phyloP scores from a whole-genome alignment of 2,329 filamentous ascomycete species.

The Tolypocladium tropicale region DNA sequence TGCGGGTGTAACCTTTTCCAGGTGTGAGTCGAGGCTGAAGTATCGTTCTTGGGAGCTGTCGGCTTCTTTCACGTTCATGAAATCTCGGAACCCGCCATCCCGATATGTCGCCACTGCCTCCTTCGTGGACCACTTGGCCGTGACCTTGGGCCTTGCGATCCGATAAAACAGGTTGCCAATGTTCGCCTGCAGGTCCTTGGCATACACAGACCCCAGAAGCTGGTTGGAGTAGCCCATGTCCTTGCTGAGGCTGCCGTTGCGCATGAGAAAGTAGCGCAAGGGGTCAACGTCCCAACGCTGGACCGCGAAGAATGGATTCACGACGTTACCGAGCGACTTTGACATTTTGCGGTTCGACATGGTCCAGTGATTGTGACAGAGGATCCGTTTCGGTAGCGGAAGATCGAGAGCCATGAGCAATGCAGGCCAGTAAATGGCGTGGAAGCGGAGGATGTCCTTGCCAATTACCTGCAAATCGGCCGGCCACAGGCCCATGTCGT shows the following conservation, averaged over 20 bases:
- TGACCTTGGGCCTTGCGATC: constrained; percentile 51
- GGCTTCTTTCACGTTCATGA: neutral
- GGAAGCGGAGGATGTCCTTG: constrained; percentile 94
- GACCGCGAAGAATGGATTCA: constrained; percentile 86
- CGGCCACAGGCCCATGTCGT: constrained; percentile 65
- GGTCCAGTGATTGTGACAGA: constrained; percentile 94
- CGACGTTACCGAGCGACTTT: constrained; percentile 89
- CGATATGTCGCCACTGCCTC: constrained; percentile 37
- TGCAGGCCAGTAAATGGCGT: constrained; percentile 96
- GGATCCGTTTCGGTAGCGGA: constrained; percentile 64
- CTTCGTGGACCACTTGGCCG: constrained; percentile 49
- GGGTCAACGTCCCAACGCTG: constrained; percentile 80
- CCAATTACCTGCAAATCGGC: constrained; percentile 87
- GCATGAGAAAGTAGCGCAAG: constrained; percentile 81
- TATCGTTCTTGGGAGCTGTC: constrained; percentile 4
- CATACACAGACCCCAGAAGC: constrained; percentile 65
- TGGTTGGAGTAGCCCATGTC: constrained; percentile 82
- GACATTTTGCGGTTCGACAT: constrained; percentile 91
- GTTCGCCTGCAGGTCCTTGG: constrained; percentile 64
- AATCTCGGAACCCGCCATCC: constrained; percentile 12
- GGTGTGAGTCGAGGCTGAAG: constrained; percentile 15
- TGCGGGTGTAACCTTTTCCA: constrained; percentile 8
- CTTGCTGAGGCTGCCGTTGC: constrained; percentile 63
- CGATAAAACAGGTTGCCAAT: constrained; percentile 74
- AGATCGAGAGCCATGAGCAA: constrained; percentile 83